These are phyloP conservation scores for Musa schizocarpa DNA, from an alignment of 176 grass and related monocot species.

Conservation along the genomic window DNA sequence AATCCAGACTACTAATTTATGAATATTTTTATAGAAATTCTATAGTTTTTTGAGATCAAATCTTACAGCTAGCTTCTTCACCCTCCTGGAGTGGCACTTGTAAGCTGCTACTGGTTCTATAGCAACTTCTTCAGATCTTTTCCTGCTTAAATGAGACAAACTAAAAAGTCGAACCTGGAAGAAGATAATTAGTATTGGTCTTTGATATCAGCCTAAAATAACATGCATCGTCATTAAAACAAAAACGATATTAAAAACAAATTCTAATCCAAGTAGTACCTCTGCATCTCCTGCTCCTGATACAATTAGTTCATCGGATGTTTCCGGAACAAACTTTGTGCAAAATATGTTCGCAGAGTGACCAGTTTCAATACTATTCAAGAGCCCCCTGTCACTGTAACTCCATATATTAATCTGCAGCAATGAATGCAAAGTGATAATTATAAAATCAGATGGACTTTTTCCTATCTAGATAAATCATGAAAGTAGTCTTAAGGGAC, in stretches of 20 bases:
- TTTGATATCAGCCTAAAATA: constrained; percentile 1
- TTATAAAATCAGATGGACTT: background rate
- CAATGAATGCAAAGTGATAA: constrained; percentile 4
- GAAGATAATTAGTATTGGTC: constrained; percentile 28
- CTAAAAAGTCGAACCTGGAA: constrained; percentile 89
- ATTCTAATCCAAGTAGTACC: constrained; percentile 25
- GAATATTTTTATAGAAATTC: constrained; percentile 8
- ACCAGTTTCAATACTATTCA: constrained; percentile 81
- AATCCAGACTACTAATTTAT: background rate
- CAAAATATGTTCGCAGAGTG: constrained; percentile 95
- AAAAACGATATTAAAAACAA: background rate
- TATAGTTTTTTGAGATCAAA: constrained; percentile 9
- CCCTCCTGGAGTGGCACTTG: constrained; percentile 81
- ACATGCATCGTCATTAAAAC: background rate
- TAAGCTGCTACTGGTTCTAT: constrained; percentile 63
- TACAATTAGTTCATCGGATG: constrained; percentile 75
- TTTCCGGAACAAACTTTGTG: constrained; percentile 85
- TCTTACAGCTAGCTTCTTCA: constrained; percentile 97
- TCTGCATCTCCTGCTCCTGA: constrained; percentile 91
- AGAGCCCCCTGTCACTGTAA: constrained; percentile 47
- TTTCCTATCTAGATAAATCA: background rate
- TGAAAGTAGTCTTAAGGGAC: background rate
- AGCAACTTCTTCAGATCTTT: constrained; percentile 54
- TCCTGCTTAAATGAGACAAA: constrained; percentile 61
- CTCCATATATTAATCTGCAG: constrained; percentile 94